These are phyloP conservation scores for Pichia norvegensis DNA, from an alignment of 1,139 yeast species.

Conservation along the genomic window DNA sequence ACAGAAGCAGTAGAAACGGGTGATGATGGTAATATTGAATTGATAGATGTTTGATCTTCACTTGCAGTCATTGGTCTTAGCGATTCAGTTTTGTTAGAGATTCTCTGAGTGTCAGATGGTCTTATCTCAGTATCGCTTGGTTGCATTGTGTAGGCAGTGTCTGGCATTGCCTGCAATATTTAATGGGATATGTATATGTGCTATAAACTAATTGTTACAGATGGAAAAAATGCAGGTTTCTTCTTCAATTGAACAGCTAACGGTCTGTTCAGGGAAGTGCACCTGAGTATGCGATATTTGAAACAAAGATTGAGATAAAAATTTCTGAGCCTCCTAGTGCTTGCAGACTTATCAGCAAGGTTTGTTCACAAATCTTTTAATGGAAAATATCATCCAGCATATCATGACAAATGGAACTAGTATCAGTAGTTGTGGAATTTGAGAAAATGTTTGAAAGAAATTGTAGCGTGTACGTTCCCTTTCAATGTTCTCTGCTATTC, in stretches of 20 bases:
- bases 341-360: not conserved
- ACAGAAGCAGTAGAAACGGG: not conserved
- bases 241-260: not conserved
- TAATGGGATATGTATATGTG: not conserved
- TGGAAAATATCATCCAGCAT: conserved; percentile 1
- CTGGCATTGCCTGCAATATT: not conserved
- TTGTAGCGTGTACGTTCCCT: not conserved
- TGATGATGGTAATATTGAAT: not conserved
- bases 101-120: not conserved
- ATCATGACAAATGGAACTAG: not conserved
- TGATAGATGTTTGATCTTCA: not conserved
- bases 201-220: not conserved
- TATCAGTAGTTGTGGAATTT: not conserved
- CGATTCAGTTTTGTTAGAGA: not conserved
- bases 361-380: not conserved
- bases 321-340: not conserved
- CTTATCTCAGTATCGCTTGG: not conserved
- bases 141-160: not conserved
- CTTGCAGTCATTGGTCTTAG: not conserved
- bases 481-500: not conserved
- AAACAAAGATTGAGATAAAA: not conserved
- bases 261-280: not conserved
- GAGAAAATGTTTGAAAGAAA: not conserved
- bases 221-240: not conserved
- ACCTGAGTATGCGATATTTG: not conserved